phyloP scores from a whole-genome alignment of 164 flowering plant genomes.

The Liriodendron chinense region DNA sequence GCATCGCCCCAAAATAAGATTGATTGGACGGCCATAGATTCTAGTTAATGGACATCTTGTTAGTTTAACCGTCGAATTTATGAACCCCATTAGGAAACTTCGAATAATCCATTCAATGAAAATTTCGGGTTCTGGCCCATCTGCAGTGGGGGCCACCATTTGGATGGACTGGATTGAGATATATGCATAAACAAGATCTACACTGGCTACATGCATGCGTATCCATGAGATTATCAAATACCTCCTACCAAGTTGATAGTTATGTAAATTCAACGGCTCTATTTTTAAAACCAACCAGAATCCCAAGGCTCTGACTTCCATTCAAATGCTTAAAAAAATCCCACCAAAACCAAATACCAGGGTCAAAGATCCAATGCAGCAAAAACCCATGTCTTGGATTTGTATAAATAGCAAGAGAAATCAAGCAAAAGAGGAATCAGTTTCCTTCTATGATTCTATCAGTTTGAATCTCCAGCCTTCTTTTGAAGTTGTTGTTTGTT shows the following conservation, averaged over 20 bases:
- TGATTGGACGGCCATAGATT: no score
- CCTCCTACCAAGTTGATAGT: not conserved
- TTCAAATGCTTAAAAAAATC: not conserved
- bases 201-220: no score
- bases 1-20: no score
- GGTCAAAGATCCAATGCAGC: not conserved
- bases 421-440: not conserved
- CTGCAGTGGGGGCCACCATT: no score
- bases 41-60: no score
- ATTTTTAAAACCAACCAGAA: not conserved
- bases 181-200: no score
- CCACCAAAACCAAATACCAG: not conserved
- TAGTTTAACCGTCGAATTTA: no score
- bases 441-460: not conserved
- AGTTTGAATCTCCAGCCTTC: constrained; percentile 42
- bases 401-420: not conserved
- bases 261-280: not conserved
- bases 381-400: not conserved
- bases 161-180: no score
- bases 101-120: no score
- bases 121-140: no score
- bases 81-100: no score
- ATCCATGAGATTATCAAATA: not conserved
- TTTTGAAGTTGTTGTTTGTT: constrained; percentile 19
- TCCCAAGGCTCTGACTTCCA: constrained; percentile 4